Evolutionary conservation across 2,329 filamentous ascomycete genomes (phyloP).

Genomic region (Beauveria medogensis): DNA sequence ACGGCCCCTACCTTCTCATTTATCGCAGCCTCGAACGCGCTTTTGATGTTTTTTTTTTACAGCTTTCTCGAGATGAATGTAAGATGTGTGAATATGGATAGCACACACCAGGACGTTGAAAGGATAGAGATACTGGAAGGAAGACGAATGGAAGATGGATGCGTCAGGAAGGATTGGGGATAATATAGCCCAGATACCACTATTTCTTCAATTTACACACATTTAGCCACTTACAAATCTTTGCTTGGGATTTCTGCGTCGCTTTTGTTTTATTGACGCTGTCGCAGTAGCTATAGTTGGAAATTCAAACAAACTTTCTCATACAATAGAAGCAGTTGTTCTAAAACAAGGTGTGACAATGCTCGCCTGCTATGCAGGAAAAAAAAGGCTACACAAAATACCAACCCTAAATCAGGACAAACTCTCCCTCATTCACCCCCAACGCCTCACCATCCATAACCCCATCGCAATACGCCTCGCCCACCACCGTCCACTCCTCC

Average conservation of each 20-base stretch:
- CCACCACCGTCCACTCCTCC: conserved; percentile 20
- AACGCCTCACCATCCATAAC: conserved; percentile 26
- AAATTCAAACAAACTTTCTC: background rate
- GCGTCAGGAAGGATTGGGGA: background rate
- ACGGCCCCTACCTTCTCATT: background rate
- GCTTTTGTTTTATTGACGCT: background rate
- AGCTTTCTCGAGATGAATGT: background rate
- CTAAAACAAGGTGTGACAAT: background rate
- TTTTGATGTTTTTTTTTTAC: background rate
- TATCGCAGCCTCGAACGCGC: background rate
- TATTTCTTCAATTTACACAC: conserved; percentile 4
- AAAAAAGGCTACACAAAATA: background rate
- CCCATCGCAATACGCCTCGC: conserved; percentile 27
- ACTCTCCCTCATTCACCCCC: background rate
- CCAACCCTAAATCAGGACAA: background rate
- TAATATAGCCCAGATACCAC: conserved; percentile 10
- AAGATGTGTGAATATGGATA: background rate
- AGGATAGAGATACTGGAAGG: conserved; percentile 13
- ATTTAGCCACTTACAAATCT: background rate
- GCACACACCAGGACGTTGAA: background rate
- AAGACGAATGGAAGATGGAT: background rate
- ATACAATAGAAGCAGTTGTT: too few relatives aligned
- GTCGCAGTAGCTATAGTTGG: background rate
- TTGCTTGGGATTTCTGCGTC: background rate
- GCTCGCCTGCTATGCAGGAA: background rate